Conservation (phyloP, 2,329 filamentous ascomycete genomes). For the Aspergillus unguis region DNA sequence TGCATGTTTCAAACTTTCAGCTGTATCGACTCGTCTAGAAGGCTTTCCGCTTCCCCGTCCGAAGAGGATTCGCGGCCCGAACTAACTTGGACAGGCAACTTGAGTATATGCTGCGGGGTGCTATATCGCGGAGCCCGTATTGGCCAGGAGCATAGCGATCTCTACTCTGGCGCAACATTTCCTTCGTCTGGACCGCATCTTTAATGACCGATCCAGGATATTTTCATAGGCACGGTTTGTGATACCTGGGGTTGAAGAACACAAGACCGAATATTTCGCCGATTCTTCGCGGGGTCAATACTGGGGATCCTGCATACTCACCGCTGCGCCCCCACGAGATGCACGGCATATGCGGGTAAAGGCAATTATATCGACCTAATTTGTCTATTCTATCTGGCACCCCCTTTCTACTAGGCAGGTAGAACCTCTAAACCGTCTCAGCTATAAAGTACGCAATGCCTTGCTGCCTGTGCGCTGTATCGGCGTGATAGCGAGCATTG, state of each 20-base stretch:
- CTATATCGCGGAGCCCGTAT: constrained; percentile 4
- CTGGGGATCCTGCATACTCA: constrained; percentile 1
- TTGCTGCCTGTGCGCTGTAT: neutral
- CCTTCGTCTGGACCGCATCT: too few relatives aligned
- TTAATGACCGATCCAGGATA: too few relatives aligned
- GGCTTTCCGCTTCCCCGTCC: constrained; percentile 8
- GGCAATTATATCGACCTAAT: neutral
- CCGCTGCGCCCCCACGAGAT: neutral
- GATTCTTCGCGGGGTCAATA: neutral
- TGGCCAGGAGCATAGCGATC: constrained; percentile 1
- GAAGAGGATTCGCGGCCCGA: constrained; percentile 3
- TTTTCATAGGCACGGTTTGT: neutral
- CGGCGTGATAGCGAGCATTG: neutral
- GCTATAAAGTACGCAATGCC: neutral
- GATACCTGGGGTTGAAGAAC: neutral
- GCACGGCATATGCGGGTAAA: constrained; percentile 1
- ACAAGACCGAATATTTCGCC: constrained; percentile 1
- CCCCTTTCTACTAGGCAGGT: neutral
- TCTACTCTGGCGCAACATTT: too few relatives aligned
- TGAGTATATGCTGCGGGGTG: neutral
- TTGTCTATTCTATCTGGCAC: neutral
- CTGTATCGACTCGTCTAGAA: constrained; percentile 9
- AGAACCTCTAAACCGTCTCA: neutral
- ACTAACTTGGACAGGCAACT: constrained; percentile 4
- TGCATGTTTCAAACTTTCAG: constrained; percentile 6